Evolutionary conservation across 306 rosid genomes (phyloP), one percentile per base, ranked within the genome.

Genomic region (Ammopiptanthus mongolicus): DNA sequence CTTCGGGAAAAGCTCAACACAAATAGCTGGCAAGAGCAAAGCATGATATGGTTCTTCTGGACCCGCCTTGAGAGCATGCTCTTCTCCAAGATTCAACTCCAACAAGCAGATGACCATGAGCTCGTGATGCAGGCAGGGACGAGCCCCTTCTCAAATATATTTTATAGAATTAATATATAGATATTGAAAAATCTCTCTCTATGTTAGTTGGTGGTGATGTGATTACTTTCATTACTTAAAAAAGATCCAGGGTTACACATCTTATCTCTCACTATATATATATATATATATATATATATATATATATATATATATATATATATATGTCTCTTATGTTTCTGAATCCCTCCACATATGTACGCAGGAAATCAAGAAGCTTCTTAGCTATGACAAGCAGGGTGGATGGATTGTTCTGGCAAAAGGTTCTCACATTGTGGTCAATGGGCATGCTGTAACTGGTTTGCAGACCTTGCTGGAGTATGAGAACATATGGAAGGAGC

Each of bases 21-120:
- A 0, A 65, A 71, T 4, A 48, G 71, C 63, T 89, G 89, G 94
- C 65, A 75, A 76, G 89, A 85, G 34, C 84, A 56, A 2, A 77
- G 84, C 71, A 81, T 83, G 91, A 71, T 87, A 15, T 87, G 91
- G 94, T 89, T 87, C 88, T 87, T 87, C 78, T 89, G 91, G 94
- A 83, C 84, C 6, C 74, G 91, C 2, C 78, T 89, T 0, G 89
- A 87, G 65, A 89, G 93, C 87, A 89, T 89, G 91, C 70, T 87
- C 8, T 79, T 85, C 71, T 89, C 93, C 18, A 87, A 89, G 80
- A 82, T 89, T 14, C 91, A 89, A 15, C 81, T 79, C 6, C 74
- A 51, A 5, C 86, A 81, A 42, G 78, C 64, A 1, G 84, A 84
- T 3, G 85, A 81, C 1, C 69, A 67, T 0, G 89, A 87, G 75